Percentiles rank a stretch among this genome's conserved stretches.
These are phyloP conservation scores for Claviceps paspali DNA, from an alignment of 2,329 filamentous ascomycete genomes.

Conservation along the genomic window DNA sequence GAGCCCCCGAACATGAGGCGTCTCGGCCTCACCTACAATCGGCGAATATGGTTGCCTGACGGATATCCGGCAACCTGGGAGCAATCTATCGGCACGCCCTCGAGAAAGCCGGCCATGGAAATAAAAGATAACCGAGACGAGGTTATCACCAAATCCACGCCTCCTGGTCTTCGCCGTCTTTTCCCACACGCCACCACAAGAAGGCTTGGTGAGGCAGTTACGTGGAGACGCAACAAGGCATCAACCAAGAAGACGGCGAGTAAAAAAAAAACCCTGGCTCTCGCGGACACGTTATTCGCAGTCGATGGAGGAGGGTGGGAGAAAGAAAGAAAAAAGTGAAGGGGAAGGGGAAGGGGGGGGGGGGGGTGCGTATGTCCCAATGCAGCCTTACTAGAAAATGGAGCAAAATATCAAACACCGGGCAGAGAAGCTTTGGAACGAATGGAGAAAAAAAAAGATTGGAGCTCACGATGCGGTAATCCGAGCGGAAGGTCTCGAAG, in stretches of 20 bases:
- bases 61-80: no score
- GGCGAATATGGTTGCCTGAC: no score
- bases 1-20: background rate
- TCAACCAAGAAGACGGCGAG: background rate
- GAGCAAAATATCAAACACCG: slow-evolving; percentile 9
- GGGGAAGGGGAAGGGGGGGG: slow-evolving; percentile 10
- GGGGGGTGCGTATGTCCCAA: slow-evolving; percentile 9
- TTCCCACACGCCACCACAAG: background rate
- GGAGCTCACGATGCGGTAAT: no score
- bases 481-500: no score
- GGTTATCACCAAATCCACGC: background rate
- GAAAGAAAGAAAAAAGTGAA: no score
- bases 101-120: background rate
- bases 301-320: slow-evolving; percentile 13
- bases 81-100: slow-evolving; percentile 5
- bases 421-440: background rate
- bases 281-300: slow-evolving; percentile 11
- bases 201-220: background rate
- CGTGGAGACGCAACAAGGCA: slow-evolving; percentile 1
- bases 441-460: background rate
- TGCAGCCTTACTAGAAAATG: slow-evolving; percentile 11
- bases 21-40: no score
- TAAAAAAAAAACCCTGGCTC: slow-evolving; percentile 10
- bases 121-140: background rate
- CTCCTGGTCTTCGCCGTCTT: background rate